Evolutionary conservation across 1,284 basidiomycete genomes (phyloP).

Genomic region (Sporisorium reilianum): DNA sequence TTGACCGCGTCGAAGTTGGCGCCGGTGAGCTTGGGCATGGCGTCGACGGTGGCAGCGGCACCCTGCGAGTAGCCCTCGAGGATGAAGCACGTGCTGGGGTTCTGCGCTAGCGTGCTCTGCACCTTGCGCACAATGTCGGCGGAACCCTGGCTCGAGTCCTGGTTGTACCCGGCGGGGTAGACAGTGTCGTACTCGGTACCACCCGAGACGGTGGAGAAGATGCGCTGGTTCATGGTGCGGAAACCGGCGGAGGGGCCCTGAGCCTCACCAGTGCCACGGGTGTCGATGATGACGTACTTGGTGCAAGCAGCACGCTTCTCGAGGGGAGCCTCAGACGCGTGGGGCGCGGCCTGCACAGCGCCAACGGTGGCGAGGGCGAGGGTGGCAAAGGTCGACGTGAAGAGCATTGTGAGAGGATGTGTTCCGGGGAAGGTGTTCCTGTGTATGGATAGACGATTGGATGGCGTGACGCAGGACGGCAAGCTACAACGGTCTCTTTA

Average conservation of each 20-base stretch:
- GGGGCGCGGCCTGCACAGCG: slow-evolving; percentile 17
- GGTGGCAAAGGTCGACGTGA: slow-evolving; percentile 19
- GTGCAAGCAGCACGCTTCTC: slow-evolving; percentile 33
- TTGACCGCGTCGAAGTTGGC: slow-evolving; percentile 58
- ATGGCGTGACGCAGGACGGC: background rate
- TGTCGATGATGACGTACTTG: slow-evolving; percentile 60
- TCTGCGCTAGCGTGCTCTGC: slow-evolving; percentile 10
- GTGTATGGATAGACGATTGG: background rate
- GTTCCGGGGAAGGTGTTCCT: background rate
- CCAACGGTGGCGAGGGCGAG: slow-evolving; percentile 21
- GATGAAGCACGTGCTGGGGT: slow-evolving; percentile 45
- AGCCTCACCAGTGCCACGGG: slow-evolving; percentile 64
- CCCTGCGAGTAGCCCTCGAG: slow-evolving; percentile 61
- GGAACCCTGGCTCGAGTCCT: slow-evolving; percentile 57
- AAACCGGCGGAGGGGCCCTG: slow-evolving; percentile 63
- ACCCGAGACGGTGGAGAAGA: slow-evolving; percentile 35
- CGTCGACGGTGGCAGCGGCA: slow-evolving; percentile 64
- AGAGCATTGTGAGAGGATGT: slow-evolving; percentile 12
- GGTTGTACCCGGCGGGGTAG: slow-evolving; percentile 59
- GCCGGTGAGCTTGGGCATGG: slow-evolving; percentile 51
- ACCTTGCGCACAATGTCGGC: slow-evolving; percentile 50
- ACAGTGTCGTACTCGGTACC: slow-evolving; percentile 62
- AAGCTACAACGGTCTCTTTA: background rate
- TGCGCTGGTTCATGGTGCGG: slow-evolving; percentile 49
- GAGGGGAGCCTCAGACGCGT: no score